Conservation (phyloP, 257 asterid species). For the Solanum sejunctum region DNA sequence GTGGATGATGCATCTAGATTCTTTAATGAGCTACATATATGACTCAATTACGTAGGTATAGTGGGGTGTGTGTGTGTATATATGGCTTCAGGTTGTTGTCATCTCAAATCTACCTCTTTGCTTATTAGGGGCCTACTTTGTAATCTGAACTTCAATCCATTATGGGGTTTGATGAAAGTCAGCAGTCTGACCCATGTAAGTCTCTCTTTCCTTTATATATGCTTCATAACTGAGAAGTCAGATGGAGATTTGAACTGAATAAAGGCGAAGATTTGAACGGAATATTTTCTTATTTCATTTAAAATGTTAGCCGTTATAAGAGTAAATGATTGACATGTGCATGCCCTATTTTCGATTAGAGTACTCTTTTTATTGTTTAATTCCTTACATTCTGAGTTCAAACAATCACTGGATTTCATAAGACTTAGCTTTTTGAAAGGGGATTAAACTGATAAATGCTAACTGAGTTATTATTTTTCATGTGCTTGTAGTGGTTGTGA, state of each 20-base stretch:
- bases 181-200: neutral
- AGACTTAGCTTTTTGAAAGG: neutral
- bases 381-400: neutral
- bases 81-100: neutral
- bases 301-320: neutral
- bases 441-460: neutral
- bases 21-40: neutral
- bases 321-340: neutral
- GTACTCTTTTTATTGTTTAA: neutral
- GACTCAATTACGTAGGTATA: neutral
- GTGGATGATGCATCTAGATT: neutral
- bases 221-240: neutral
- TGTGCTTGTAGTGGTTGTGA: constrained; percentile 43
- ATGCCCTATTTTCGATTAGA: neutral
- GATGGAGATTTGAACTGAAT: neutral
- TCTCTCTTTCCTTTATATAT: neutral
- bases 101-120: neutral
- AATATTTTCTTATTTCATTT: neutral
- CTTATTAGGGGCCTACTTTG: neutral
- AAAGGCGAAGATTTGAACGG: neutral
- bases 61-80: neutral
- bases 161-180: neutral
- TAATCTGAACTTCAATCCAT: neutral
- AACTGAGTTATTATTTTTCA: constrained; percentile 1
- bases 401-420: neutral